Evolutionary conservation across 495 filamentous ascomycete genomes (phyloP).

Genomic region (Polyplosphaeria fusca): DNA sequence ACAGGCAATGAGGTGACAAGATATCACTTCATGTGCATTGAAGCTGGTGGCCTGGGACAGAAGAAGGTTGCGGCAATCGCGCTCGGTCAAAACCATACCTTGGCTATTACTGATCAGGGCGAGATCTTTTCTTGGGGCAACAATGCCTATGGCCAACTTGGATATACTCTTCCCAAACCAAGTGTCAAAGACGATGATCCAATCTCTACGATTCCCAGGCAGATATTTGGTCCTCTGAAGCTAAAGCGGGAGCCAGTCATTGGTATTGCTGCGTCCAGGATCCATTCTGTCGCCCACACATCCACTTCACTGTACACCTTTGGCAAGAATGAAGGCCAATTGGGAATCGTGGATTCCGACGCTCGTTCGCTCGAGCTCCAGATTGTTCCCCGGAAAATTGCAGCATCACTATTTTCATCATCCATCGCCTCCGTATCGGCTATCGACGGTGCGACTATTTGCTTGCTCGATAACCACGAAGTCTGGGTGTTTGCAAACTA

Average conservation of each 20-base stretch:
- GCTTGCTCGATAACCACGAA: conserved; percentile 79
- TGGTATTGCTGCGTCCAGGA: conserved; percentile 83
- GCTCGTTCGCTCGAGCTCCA: conserved; percentile 84
- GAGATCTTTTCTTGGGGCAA: conserved; percentile 91
- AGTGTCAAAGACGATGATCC: conserved; percentile 66
- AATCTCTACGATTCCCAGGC: conserved; percentile 73
- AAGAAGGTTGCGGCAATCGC: conserved; percentile 69
- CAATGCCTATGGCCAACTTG: conserved; percentile 82
- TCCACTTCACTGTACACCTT: conserved; percentile 81
- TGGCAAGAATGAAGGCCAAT: conserved; percentile 92
- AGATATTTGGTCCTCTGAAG: conserved; percentile 88
- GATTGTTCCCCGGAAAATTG: conserved; percentile 76
- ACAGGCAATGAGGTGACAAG: conserved; percentile 85
- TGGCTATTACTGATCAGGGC: conserved; percentile 76
- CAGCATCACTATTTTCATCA: conserved; percentile 76
- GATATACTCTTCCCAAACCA: conserved; percentile 63
- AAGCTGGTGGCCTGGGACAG: conserved; percentile 65
- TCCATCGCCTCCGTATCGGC: conserved; percentile 77
- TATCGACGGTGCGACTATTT: conserved; percentile 84
- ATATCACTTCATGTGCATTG: conserved; percentile 77
- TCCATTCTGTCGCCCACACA: conserved; percentile 89
- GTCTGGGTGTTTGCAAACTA: conserved; percentile 93
- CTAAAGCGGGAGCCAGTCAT: conserved; percentile 80
- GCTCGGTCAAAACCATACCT: conserved; percentile 84
- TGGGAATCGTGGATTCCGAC: conserved; percentile 92